phyloP scores from a whole-genome alignment of 352 stramenopile species.

The Phytophthora podocarpi region DNA sequence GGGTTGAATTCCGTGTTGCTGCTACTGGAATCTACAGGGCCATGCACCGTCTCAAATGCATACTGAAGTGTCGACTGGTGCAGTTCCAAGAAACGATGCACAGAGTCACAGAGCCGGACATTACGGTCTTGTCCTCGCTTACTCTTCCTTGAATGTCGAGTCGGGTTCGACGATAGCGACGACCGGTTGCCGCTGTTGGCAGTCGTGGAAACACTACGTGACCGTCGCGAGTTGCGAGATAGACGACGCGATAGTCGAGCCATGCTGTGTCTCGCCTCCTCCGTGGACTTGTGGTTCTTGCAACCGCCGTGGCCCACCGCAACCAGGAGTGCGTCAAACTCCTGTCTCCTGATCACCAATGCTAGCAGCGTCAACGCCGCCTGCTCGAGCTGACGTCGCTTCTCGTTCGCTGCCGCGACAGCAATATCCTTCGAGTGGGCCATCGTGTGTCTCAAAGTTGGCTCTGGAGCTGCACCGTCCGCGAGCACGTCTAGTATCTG shows the following conservation, averaged over 20 bases:
- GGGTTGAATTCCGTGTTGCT: conserved; percentile 29
- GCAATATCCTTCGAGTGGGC: conserved; percentile 27
- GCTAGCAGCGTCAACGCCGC: conserved; percentile 41
- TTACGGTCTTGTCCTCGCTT: conserved; percentile 28
- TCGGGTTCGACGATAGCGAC: conserved; percentile 5
- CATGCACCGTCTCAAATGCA: conserved; percentile 41
- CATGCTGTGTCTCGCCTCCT: conserved; percentile 22
- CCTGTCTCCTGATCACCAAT: conserved; percentile 50
- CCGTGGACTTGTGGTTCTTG: conserved; percentile 45
- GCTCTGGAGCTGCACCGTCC: conserved; percentile 29
- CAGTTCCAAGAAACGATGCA: conserved; percentile 60
- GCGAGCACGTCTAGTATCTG: conserved; percentile 49
- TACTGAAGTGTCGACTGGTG: conserved; percentile 69
- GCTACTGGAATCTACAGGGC: conserved; percentile 17
- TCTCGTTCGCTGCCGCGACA: conserved; percentile 23
- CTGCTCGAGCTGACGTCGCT: conserved; percentile 42
- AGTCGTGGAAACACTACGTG: conserved; percentile 30
- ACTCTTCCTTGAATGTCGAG: conserved; percentile 11
- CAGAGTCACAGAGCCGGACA: conserved; percentile 49
- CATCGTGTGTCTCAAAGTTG: conserved; percentile 36
- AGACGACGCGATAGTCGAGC: conserved; percentile 24
- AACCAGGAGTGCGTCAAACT: conserved; percentile 67
- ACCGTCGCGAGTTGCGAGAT: conserved; percentile 24
- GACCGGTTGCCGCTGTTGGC: conserved; percentile 5
- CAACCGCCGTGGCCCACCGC: conserved; percentile 55